phyloP scores from a whole-genome alignment of 2,329 filamentous ascomycete species.

The Xylaria sp. region DNA sequence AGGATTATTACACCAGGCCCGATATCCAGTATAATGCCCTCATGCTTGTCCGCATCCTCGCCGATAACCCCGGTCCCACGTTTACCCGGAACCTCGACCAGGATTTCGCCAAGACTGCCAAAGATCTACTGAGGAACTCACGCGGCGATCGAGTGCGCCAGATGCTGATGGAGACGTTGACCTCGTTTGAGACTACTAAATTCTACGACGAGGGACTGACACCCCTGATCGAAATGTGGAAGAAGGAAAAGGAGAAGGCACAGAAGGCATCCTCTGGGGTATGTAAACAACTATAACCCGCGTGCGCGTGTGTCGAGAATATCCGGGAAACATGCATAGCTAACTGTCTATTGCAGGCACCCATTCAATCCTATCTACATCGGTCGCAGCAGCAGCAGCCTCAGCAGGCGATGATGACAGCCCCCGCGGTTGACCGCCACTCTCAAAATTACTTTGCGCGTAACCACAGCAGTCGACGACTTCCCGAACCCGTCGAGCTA shows the following conservation, averaged over 20 bases:
- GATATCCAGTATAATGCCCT: constrained; percentile 94
- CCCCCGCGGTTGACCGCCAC: constrained; percentile 56
- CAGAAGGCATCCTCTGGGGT: constrained; percentile 62
- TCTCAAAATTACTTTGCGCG: constrained; percentile 69
- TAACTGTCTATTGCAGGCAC: constrained; percentile 28
- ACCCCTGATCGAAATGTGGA: constrained; percentile 86
- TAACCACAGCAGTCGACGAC: constrained; percentile 58
- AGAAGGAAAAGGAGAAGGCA: constrained; percentile 80
- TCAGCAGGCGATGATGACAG: constrained; percentile 52
- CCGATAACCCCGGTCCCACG: constrained; percentile 88
- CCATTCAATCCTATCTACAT: constrained; percentile 31
- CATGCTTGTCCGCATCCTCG: constrained; percentile 92
- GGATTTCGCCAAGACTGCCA: constrained; percentile 81
- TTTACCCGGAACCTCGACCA: constrained; percentile 93
- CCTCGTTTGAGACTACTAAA: constrained; percentile 79
- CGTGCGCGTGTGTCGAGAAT: neutral
- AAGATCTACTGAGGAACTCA: constrained; percentile 77
- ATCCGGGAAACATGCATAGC: constrained; percentile 35
- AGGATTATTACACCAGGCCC: constrained; percentile 72
- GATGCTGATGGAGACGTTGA: constrained; percentile 87
- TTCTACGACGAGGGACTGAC: constrained; percentile 77
- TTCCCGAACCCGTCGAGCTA: constrained; percentile 80
- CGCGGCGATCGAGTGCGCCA: constrained; percentile 83
- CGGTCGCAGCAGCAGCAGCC: constrained; percentile 34
- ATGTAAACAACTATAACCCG: constrained; percentile 39